Base-by-base conservation (phyloP, 2,329 filamentous ascomycete genomes). In the Botryotinia globosa region DNA sequence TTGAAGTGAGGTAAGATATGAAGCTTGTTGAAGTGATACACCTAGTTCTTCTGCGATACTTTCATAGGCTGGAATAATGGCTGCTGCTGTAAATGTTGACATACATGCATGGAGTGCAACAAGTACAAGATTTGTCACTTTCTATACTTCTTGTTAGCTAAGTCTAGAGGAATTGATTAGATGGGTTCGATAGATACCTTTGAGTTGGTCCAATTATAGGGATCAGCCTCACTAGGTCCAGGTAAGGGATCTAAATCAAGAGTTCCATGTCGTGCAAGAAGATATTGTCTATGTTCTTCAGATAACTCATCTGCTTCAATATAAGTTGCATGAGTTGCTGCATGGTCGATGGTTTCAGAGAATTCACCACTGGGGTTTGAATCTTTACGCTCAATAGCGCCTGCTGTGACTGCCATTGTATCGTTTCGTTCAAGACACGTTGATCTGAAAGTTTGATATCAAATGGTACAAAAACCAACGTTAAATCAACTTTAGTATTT, bases 201-300 rank as follows among this genome's bases (percentile, higher is more conserved):
- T 84, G 85, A 86, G 16, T 74, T 77, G 4, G 85, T 82, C 85
- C 85, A 88, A 74, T 88, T 88, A 77, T 85, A 87, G 1, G 86
- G 86, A 77, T 88, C 86, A 9, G 84, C 84, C 9, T 59, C 66
- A 5, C 66, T 69, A 8, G n/a, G 29, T 44, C 66, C 56, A 18
- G 73, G 73, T 25, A 74, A 12, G n/a, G 73, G 73, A 71, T 74
- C 73, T 48, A 74, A 16, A 44, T 74, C 66, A 22, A 73, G 56
- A 56, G 62, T 74, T 16, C 73, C 72, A 73, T 74, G 73, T 63
- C 67, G 72, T 25, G 37, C 20, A 25, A 74, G 66, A 39, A 74
- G 58, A 34, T 74, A 74, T n/a, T 74, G 48, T 45, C n/a, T 66
- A 51, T 74, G 72, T 29, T 70, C 71, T 61, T 64, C 48, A 10